Evolutionary conservation across 108 stramenopile genomes (phyloP).

Genomic region (Cyclostephanos invisitatus): DNA sequence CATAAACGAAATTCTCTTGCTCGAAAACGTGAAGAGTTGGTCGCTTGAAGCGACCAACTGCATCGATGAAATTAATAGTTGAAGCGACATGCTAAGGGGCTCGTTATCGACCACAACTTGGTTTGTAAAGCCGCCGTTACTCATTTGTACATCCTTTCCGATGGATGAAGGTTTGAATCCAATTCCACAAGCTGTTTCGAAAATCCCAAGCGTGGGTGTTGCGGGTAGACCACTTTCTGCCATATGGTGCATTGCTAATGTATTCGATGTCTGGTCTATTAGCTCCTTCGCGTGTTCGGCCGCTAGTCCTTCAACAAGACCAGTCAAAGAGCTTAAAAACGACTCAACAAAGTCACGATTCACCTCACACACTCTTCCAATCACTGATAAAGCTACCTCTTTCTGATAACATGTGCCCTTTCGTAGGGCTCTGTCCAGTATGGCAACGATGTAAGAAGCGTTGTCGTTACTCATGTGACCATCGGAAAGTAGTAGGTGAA

Average conservation of each 20-base stretch:
- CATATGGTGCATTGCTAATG: slow-evolving; percentile 48
- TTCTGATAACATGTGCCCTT: slow-evolving; percentile 8
- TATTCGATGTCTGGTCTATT: slow-evolving; percentile 1
- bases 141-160: slow-evolving; percentile 15
- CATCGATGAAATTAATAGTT: slow-evolving; percentile 30
- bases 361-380: slow-evolving; percentile 48
- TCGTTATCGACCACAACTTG: slow-evolving; percentile 24
- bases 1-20: slow-evolving; percentile 54
- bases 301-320: slow-evolving; percentile 44
- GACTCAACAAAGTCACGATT: slow-evolving; percentile 43
- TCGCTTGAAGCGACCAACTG: slow-evolving; percentile 56
- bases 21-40: slow-evolving; percentile 54
- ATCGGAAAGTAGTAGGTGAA: slow-evolving; percentile 10
- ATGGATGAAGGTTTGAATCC: slow-evolving; percentile 24
- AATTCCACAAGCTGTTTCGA: slow-evolving; percentile 50
- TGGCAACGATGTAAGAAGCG: slow-evolving; percentile 16
- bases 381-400: slow-evolving; percentile 54
- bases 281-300: slow-evolving; percentile 45
- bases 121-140: slow-evolving; percentile 5
- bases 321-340: slow-evolving; percentile 54
- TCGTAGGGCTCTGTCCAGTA: slow-evolving; percentile 30
- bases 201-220: slow-evolving; percentile 72
- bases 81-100: slow-evolving; percentile 11
- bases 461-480: slow-evolving; percentile 15
- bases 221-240: slow-evolving; percentile 42